Base-by-base conservation (phyloP, 108 stramenopile species). In the Fistulifera solaris region DNA sequence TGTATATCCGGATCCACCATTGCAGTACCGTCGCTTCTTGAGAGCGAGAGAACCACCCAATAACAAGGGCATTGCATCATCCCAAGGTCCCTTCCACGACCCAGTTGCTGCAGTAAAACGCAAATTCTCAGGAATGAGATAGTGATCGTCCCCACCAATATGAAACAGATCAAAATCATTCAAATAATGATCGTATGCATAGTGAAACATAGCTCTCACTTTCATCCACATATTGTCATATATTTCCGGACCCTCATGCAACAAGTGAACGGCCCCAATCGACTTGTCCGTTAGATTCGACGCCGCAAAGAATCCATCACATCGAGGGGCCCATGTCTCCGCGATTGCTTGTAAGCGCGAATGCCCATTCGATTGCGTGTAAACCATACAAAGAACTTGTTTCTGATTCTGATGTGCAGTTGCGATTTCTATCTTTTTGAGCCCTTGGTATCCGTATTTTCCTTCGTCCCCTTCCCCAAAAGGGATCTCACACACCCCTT, bases 101-200 rank as follows among this genome's bases (percentile, higher is more conserved):
- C 77, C 78, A 23, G 54, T 57, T 13, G 68, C 74, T 13, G 87
- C 45, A 51, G 81, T 88, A 27, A 70, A 58, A 26, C 89, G 70
- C 57, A 96, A 60, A 70, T 96, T 96, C 50, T 94, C 72, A 11
- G 87, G 76, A 55, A 96, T 58, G 8, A 94, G 77, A 61, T 83
- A 95, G 65, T 93, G 61, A 73, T 96, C 95, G 48, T 96, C 95
- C 25, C 95, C 95, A 27, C 95, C 94, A 27, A 88, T 62, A 50
- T 87, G 83, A 68, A 95, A 95, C 58, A 69, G 94, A 70, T 96
- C 94, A 65, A 71, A 93, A 27, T 94, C 83, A 13, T 87, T 58
- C 40, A 73, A 38, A 59, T 94, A 94, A 64, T 96, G 90, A 27
- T 57, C 52, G 40, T 80, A 70, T 8, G 94, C 84, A 62, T 85